Evolutionary conservation across 805 yeast genomes (phyloP).

Genomic region (Nadsonia fulvescens): DNA sequence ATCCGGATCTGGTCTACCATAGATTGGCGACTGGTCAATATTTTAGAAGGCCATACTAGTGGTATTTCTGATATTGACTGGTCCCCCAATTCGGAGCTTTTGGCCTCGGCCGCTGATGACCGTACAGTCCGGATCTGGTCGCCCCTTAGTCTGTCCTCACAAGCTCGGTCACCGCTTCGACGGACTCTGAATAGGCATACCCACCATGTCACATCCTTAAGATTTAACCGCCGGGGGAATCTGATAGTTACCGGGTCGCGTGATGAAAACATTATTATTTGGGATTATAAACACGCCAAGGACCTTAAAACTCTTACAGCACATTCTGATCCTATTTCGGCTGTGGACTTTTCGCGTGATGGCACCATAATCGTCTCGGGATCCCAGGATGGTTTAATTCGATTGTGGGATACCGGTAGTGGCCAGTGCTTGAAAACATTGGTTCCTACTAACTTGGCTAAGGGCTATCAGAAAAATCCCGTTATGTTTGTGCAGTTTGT

Average conservation of each 20-base stretch:
- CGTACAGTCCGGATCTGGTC: constrained; percentile 58
- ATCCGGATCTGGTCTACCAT: too few species aligned
- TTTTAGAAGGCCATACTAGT: constrained; percentile 36
- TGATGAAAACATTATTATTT: constrained; percentile 77
- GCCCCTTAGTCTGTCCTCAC: constrained; percentile 25
- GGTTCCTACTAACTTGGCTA: constrained; percentile 56
- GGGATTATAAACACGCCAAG: constrained; percentile 66
- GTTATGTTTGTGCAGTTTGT: constrained; percentile 55
- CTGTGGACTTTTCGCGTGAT: constrained; percentile 56
- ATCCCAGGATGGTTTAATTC: constrained; percentile 76
- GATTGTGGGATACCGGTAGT: constrained; percentile 72
- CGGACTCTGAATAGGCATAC: constrained; percentile 57
- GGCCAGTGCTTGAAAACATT: constrained; percentile 88
- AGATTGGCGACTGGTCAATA: constrained; percentile 19
- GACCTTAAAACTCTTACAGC: constrained; percentile 72
- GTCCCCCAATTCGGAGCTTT: constrained; percentile 51
- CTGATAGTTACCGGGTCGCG: constrained; percentile 66
- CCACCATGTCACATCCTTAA: constrained; percentile 58
- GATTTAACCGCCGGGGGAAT: constrained; percentile 59
- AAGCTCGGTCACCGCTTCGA: too few species aligned
- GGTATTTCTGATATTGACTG: constrained; percentile 66
- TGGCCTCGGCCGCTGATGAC: constrained; percentile 84
- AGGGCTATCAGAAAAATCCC: constrained; percentile 39
- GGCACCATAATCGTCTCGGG: constrained; percentile 74
- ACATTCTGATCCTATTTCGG: constrained; percentile 77